Evolutionary conservation across 345 rosid genomes (phyloP).

Genomic region (Hevea brasiliensis): DNA sequence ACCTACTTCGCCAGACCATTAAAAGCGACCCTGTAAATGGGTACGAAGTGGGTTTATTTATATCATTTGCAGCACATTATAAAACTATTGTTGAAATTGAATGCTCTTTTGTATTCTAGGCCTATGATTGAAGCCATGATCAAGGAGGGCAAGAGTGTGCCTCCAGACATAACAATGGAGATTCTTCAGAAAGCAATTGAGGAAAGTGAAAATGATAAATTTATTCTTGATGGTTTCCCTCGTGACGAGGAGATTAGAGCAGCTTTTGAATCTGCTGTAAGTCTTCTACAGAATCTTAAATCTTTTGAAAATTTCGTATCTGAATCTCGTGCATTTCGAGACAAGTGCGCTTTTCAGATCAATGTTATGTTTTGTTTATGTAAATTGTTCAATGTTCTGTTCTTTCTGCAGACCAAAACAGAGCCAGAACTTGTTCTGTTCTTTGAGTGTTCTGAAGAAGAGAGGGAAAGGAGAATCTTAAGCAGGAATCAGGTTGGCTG

Average conservation of each 20-base stretch:
- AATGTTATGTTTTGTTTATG: background rate
- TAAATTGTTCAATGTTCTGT: background rate
- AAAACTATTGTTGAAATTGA: background rate
- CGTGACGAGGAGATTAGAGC: constrained; percentile 22
- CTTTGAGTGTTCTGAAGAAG: constrained; percentile 26
- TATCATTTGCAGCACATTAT: too few species aligned
- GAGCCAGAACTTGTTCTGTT: constrained; percentile 21
- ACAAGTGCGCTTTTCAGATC: too few species aligned
- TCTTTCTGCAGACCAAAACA: constrained; percentile 8
- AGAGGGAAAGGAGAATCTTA: constrained; percentile 12
- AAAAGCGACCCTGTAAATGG: background rate
- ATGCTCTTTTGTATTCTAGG: too few species aligned
- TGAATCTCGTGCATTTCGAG: too few species aligned
- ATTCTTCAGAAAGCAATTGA: background rate
- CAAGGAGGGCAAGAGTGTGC: background rate
- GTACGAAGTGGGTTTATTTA: background rate
- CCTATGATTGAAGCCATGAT: constrained; percentile 10
- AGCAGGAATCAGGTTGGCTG: constrained; percentile 19
- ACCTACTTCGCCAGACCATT: background rate
- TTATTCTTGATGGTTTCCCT: constrained; percentile 27
- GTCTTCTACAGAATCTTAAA: too few species aligned
- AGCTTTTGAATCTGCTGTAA: constrained; percentile 22
- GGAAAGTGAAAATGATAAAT: constrained; percentile 1
- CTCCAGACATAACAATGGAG: background rate
- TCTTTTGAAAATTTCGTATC: too few species aligned